These are phyloP conservation scores for Mucor indicus DNA, from an alignment of 371 early-diverging fungal genomes.

Conservation along the genomic window DNA sequence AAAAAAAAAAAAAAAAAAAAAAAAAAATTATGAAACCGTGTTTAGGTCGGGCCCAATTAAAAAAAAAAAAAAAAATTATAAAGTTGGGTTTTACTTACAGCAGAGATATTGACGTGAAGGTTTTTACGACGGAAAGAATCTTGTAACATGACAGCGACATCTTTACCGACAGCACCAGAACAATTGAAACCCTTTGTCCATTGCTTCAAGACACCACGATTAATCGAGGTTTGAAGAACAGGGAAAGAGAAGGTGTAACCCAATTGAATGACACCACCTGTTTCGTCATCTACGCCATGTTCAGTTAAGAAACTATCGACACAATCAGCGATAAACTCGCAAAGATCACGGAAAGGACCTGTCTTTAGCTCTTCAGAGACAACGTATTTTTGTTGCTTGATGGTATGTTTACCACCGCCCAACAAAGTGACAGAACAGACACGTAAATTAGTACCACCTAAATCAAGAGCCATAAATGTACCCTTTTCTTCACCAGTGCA, in stretches of 20 bases:
- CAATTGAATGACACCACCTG: constrained; percentile 33
- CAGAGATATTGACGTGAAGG: constrained; percentile 73
- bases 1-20: too few species aligned
- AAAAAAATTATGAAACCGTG: too few species aligned
- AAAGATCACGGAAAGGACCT: constrained; percentile 62
- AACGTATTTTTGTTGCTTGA: constrained; percentile 75
- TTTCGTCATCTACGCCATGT: constrained; percentile 32
- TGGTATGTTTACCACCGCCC: constrained; percentile 61
- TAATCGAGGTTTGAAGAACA: constrained; percentile 75
- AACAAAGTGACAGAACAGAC: constrained; percentile 79
- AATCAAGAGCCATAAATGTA: constrained; percentile 83
- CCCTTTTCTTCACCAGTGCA: constrained; percentile 86
- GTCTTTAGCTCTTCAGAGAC: constrained; percentile 34
- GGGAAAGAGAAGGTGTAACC: constrained; percentile 98
- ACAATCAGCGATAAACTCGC: constrained; percentile 89
- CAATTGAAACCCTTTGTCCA: constrained; percentile 95
- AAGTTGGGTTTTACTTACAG: too few species aligned
- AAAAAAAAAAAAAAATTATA: too few species aligned
- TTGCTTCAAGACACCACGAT: constrained; percentile 74
- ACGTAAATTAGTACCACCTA: constrained; percentile 93
- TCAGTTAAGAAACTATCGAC: constrained; percentile 74
- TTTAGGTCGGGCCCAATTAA: too few species aligned
- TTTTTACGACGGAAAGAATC: constrained; percentile 78
- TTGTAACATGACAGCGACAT: constrained; percentile 75
- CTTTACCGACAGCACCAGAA: constrained; percentile 77